Percentiles rank a stretch among this genome's conserved stretches.
These are phyloP conservation scores for Rhizoclosmatium globosum DNA, from an alignment of 192 early-diverging fungal genomes.

Conservation along the genomic window DNA sequence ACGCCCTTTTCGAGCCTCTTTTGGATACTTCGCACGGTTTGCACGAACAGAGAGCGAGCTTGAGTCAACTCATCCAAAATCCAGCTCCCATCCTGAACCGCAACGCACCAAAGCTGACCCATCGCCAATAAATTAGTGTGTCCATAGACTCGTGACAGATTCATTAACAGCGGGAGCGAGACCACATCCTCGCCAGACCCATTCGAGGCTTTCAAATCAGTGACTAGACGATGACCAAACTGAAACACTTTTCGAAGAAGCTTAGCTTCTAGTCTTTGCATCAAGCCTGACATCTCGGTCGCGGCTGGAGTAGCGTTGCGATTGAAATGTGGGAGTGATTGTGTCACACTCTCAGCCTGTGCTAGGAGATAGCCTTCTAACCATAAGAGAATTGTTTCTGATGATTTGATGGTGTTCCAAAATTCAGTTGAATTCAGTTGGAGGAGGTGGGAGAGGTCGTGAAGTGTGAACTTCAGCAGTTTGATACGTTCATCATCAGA, in stretches of 20 bases:
- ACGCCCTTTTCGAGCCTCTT: conserved; percentile 44
- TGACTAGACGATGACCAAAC: neutral
- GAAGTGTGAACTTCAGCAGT: conserved; percentile 4
- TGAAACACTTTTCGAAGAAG: conserved; percentile 15
- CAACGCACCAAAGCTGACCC: neutral
- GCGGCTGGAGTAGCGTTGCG: neutral
- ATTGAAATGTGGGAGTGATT: neutral
- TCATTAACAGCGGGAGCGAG: neutral
- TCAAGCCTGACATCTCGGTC: neutral
- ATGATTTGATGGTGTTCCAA: neutral
- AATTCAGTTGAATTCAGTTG: neutral
- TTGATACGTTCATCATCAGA: conserved; percentile 2
- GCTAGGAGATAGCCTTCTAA: neutral
- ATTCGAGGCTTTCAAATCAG: too few species aligned
- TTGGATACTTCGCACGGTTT: conserved; percentile 40
- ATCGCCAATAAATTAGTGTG: neutral
- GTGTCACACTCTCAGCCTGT: neutral
- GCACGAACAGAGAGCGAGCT: conserved; percentile 29
- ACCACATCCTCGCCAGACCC: too few species aligned
- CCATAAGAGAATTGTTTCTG: neutral
- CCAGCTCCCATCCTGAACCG: neutral
- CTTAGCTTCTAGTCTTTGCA: neutral
- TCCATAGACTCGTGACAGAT: neutral
- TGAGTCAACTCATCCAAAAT: neutral
- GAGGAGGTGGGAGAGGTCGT: neutral